phyloP scores from a whole-genome alignment of 495 filamentous ascomycete species.

The Trichoderma erinaceum region DNA sequence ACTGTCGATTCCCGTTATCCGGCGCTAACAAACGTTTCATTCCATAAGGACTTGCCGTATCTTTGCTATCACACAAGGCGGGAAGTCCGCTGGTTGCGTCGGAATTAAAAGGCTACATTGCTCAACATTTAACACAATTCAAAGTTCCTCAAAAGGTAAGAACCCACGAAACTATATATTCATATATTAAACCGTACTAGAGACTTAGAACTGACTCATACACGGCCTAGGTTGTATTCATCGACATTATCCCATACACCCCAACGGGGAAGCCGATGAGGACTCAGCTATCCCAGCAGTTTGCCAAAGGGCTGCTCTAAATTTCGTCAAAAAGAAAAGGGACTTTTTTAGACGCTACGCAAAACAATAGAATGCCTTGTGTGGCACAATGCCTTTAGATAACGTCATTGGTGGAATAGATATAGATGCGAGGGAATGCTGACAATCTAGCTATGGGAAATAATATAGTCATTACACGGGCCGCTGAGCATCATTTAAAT shows the following conservation, averaged over 20 bases:
- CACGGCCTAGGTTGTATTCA: neutral
- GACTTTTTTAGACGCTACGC: neutral
- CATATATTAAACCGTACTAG: neutral
- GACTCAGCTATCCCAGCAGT: neutral
- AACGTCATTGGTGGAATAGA: too few relatives aligned
- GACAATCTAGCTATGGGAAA: too few relatives aligned
- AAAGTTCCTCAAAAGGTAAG: neutral
- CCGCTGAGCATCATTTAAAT: too few relatives aligned
- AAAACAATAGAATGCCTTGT: too few relatives aligned
- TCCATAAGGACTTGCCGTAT: neutral
- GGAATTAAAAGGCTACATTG: neutral
- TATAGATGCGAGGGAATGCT: too few relatives aligned
- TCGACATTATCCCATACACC: neutral
- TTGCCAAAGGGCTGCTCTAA: neutral
- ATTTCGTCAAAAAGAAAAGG: neutral
- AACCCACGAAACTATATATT: neutral
- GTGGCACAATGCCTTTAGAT: too few relatives aligned
- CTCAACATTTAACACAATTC: neutral
- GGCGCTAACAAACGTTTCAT: neutral
- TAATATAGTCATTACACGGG: too few relatives aligned
- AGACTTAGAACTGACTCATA: neutral
- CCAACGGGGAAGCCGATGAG: neutral
- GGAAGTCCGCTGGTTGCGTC: neutral
- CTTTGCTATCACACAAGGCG: neutral
- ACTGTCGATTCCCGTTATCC: neutral